phyloP scores from a whole-genome alignment of 2,329 filamentous ascomycete species.

The Calonectria naviculata region DNA sequence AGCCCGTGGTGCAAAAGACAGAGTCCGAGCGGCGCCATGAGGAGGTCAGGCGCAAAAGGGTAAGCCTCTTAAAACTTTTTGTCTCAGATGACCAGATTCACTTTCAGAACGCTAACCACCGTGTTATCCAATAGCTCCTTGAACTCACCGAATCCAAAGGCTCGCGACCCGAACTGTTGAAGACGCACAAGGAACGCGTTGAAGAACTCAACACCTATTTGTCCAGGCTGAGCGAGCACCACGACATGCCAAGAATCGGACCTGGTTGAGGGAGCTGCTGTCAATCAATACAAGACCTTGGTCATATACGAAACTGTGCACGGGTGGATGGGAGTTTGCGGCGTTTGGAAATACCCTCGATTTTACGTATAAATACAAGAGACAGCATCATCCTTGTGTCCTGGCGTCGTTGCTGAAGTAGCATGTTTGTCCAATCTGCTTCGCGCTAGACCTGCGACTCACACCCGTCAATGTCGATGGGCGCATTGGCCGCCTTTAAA shows the following conservation, averaged over 20 bases:
- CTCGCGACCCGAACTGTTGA: conserved; percentile 79
- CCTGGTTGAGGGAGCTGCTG: conserved; percentile 56
- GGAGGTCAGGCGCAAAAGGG: conserved; percentile 83
- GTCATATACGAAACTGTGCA: neutral
- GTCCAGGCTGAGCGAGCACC: conserved; percentile 92
- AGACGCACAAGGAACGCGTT: conserved; percentile 96
- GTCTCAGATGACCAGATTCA: neutral
- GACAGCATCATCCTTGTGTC: neutral
- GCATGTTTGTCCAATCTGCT: neutral
- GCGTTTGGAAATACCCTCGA: conserved; percentile 41
- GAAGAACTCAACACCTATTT: conserved; percentile 96
- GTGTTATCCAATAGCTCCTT: conserved; percentile 70
- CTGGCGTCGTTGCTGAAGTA: neutral
- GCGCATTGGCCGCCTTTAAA: neutral
- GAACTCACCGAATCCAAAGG: conserved; percentile 75
- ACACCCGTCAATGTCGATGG: neutral
- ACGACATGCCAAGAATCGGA: conserved; percentile 87
- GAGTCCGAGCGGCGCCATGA: conserved; percentile 86
- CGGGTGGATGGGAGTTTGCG: conserved; percentile 33
- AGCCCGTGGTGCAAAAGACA: conserved; percentile 71
- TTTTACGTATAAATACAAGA: conserved; percentile 10
- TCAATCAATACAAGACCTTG: neutral
- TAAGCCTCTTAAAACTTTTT: conserved; percentile 54
- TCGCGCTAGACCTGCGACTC: neutral
- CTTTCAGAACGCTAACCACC: neutral